These are phyloP conservation scores for Cnidoscolus chayamansa DNA, from an alignment of 441 rosid genomes.

Conservation along the genomic window DNA sequence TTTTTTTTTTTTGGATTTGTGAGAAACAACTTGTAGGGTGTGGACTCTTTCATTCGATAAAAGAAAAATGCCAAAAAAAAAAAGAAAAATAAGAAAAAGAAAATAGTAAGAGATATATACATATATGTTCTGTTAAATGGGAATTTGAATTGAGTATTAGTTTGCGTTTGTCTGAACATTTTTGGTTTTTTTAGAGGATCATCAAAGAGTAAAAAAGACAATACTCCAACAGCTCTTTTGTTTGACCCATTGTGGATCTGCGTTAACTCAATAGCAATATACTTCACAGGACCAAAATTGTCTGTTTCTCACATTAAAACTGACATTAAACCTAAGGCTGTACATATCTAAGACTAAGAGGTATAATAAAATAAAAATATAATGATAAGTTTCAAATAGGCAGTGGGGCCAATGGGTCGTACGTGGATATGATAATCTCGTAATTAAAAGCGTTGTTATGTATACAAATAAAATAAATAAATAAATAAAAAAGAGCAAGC, in stretches of 20 bases:
- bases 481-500: neutral
- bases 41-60: neutral
- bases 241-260: no score
- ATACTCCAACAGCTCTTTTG: no score
- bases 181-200: neutral
- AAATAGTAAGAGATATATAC: neutral
- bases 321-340: no score
- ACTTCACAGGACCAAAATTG: no score
- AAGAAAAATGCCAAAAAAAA: neutral
- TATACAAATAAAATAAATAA: neutral
- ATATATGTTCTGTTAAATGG: no score
- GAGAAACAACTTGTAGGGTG: constrained; percentile 23
- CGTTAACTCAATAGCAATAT: no score
- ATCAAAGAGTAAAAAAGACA: no score
- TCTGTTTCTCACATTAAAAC: no score
- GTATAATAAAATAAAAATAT: no score
- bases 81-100: neutral
- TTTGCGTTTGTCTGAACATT: neutral
- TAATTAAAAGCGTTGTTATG: neutral
- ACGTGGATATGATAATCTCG: neutral
- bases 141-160: no score
- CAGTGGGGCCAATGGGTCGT: neutral
- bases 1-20: constrained; percentile 21
- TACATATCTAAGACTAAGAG: no score
- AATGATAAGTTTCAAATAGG: no score